These are phyloP conservation scores for Cordyceps javanica DNA, from an alignment of 2,329 filamentous ascomycete species.

Conservation along the genomic window DNA sequence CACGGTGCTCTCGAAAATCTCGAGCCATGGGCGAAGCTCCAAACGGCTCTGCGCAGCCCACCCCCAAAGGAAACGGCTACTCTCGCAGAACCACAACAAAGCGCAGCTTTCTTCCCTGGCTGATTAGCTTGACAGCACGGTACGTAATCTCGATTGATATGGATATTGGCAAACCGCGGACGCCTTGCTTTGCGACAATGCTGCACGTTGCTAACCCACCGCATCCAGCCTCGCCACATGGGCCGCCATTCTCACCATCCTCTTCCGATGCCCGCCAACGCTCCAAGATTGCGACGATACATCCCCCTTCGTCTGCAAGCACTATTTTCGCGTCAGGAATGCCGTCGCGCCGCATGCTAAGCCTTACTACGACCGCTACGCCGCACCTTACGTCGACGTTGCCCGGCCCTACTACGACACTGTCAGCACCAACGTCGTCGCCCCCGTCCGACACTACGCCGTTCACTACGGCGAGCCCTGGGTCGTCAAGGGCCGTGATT, in stretches of 20 bases:
- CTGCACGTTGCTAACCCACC: slow-evolving; percentile 7
- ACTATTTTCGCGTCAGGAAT: slow-evolving; percentile 65
- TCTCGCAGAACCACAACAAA: slow-evolving; percentile 21
- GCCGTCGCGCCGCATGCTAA: slow-evolving; percentile 65
- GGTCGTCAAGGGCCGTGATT: slow-evolving; percentile 60
- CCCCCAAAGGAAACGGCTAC: slow-evolving; percentile 28
- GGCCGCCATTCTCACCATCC: slow-evolving; percentile 75
- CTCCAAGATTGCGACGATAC: slow-evolving; percentile 59
- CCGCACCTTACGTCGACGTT: slow-evolving; percentile 72
- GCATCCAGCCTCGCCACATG: slow-evolving; percentile 67
- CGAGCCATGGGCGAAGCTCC: slow-evolving; percentile 30
- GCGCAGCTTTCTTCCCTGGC: slow-evolving; percentile 28
- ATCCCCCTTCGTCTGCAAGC: slow-evolving; percentile 74
- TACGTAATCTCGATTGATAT: slow-evolving; percentile 25
- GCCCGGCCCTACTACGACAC: slow-evolving; percentile 68
- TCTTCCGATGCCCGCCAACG: slow-evolving; percentile 75
- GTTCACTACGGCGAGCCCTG: slow-evolving; percentile 71
- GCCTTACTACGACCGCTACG: slow-evolving; percentile 82
- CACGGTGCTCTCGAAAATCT: background rate
- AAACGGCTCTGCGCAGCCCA: slow-evolving; percentile 34
- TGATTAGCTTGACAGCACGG: slow-evolving; percentile 49
- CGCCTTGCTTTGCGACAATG: background rate
- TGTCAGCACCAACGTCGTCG: slow-evolving; percentile 57
- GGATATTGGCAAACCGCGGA: background rate
- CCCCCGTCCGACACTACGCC: slow-evolving; percentile 60